Conservation (phyloP, 305 asterid species). For the Rubia balearica region DNA sequence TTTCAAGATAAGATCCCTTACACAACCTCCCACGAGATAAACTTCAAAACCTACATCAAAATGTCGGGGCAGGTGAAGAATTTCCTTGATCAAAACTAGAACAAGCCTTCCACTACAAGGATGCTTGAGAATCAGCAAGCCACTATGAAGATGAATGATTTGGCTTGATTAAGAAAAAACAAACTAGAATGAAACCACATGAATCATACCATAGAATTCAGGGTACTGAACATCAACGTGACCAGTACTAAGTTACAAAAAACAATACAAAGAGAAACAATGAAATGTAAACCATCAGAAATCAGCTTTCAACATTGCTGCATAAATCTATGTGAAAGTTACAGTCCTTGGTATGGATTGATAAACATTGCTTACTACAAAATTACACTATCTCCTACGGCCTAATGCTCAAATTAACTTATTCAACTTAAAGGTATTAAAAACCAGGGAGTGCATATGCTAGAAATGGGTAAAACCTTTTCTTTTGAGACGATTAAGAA, state of each 20-base stretch:
- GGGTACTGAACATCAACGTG: not conserved
- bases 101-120: not conserved
- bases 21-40: conserved; percentile 96
- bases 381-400: not conserved
- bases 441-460: not conserved
- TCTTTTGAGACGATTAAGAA: conserved; percentile 64
- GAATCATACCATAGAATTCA: not conserved
- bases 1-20: conserved; percentile 73
- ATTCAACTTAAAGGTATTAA: conserved; percentile 5
- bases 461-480: conserved; percentile 33
- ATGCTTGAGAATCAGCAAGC: not conserved
- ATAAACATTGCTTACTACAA: not conserved
- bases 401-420: not conserved
- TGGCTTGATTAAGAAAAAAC: not conserved
- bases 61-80: conserved; percentile 10
- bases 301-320: no score
- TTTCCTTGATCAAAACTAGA: conserved; percentile 3
- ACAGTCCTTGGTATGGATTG: no score
- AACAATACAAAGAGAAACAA: no score
- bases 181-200: not conserved
- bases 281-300: not conserved
- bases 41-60: conserved; percentile 68
- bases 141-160: not conserved
- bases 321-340: no score
- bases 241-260: no score